phyloP scores from a whole-genome alignment of 1,284 basidiomycete species.

The Cryptococcus sp. region DNA sequence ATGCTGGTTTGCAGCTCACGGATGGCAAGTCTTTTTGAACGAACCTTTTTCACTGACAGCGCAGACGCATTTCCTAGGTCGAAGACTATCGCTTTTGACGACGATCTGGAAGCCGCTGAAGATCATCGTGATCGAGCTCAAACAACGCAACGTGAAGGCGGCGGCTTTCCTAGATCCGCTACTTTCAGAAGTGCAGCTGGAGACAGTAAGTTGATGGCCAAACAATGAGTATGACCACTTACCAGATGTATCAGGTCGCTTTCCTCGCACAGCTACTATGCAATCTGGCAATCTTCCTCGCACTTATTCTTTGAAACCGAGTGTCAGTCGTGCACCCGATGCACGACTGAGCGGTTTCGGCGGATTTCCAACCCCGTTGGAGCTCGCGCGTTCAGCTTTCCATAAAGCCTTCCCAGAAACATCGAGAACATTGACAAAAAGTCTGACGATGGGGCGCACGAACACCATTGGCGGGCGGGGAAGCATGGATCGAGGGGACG shows the following conservation, averaged over 20 bases:
- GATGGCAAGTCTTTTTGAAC: conserved; percentile 20
- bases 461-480: conserved; percentile 60
- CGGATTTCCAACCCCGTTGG: conserved; percentile 82
- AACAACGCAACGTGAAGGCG: conserved; percentile 33
- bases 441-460: conserved; percentile 71
- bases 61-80: conserved; percentile 56
- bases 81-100: conserved; percentile 62
- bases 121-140: conserved; percentile 26
- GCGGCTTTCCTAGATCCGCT: conserved; percentile 42
- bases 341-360: conserved; percentile 61
- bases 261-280: conserved; percentile 32
- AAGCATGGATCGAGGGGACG: conserved; percentile 51
- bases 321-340: conserved; percentile 39
- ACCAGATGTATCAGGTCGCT: conserved; percentile 10
- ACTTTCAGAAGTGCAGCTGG: conserved; percentile 37
- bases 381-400: conserved; percentile 59
- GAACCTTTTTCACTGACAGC: neutral
- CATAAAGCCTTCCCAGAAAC: conserved; percentile 62
- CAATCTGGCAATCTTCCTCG: conserved; percentile 39
- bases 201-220: conserved; percentile 13
- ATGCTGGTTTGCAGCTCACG: conserved; percentile 30
- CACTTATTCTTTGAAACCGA: conserved; percentile 49
- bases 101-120: conserved; percentile 40
- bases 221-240: neutral
- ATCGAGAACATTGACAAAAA: conserved; percentile 60